phyloP scores from a whole-genome alignment of 2,329 filamentous ascomycete genomes.

The Aspergillus flavus region DNA sequence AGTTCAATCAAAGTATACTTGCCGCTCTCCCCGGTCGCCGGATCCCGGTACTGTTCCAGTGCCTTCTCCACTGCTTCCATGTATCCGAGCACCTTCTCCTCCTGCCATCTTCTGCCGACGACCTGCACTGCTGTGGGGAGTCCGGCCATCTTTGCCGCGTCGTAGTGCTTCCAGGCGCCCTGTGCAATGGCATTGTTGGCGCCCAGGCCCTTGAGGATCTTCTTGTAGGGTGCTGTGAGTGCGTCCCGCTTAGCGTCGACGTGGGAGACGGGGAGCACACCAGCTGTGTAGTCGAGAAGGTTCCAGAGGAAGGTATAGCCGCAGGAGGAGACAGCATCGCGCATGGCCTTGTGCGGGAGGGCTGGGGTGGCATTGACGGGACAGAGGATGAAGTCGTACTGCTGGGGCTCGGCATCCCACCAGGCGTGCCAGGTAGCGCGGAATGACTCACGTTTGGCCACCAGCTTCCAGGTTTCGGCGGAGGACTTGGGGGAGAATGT shows the following conservation, averaged over 20 bases:
- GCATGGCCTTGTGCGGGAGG: slow-evolving; percentile 84
- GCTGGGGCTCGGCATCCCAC: slow-evolving; percentile 70
- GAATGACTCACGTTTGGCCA: slow-evolving; percentile 75
- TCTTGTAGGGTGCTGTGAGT: slow-evolving; percentile 55
- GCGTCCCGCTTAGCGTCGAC: slow-evolving; percentile 74
- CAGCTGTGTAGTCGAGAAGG: slow-evolving; percentile 82
- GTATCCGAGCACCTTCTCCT: slow-evolving; percentile 81
- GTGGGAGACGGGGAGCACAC: slow-evolving; percentile 81
- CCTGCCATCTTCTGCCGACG: slow-evolving; percentile 75
- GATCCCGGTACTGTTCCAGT: slow-evolving; percentile 54
- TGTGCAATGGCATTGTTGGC: slow-evolving; percentile 74
- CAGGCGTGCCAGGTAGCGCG: slow-evolving; percentile 79
- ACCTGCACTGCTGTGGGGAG: slow-evolving; percentile 85
- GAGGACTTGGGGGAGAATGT: slow-evolving; percentile 74
- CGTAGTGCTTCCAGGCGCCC: slow-evolving; percentile 84
- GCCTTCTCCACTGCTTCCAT: slow-evolving; percentile 81
- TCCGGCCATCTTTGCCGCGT: slow-evolving; percentile 80
- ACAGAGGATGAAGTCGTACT: slow-evolving; percentile 79
- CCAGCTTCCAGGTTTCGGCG: slow-evolving; percentile 80
- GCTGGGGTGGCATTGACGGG: slow-evolving; percentile 91
- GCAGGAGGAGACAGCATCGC: slow-evolving; percentile 79
- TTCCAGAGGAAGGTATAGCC: slow-evolving; percentile 96
- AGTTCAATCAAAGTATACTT: slow-evolving; percentile 42
- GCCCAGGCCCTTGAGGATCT: slow-evolving; percentile 38
- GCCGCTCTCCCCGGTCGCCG: slow-evolving; percentile 33